phyloP scores from a whole-genome alignment of 2,329 filamentous ascomycete genomes.

The Drechslerella dactyloides region DNA sequence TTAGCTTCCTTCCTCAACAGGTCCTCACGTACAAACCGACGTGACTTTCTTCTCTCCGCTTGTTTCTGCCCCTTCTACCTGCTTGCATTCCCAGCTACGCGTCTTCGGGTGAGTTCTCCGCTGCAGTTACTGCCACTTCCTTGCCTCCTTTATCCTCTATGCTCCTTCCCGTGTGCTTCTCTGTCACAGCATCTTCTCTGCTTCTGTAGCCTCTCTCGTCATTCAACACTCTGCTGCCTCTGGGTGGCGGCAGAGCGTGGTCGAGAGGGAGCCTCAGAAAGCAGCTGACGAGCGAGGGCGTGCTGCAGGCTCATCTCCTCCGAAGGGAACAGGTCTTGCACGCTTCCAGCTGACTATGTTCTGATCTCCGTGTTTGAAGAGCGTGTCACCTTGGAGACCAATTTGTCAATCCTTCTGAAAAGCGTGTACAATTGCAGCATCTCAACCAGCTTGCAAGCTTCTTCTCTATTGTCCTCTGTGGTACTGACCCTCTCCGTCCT shows the following conservation, averaged over 20 bases:
- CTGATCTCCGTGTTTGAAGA: no score
- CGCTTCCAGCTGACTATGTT: no score
- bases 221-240: no score
- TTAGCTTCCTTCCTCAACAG: conserved; percentile 14
- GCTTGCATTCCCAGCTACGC: background rate
- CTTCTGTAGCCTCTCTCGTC: no score
- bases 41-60: conserved; percentile 26
- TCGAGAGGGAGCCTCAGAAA: no score
- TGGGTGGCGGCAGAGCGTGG: no score
- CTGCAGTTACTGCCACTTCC: conserved; percentile 15
- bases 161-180: background rate
- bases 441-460: conserved; percentile 5
- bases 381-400: no score
- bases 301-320: no score
- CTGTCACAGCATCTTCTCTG: no score
- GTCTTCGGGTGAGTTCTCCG: conserved; percentile 19
- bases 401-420: no score
- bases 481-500: background rate
- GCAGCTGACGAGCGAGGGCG: no score
- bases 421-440: conserved; percentile 20
- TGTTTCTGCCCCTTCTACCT: background rate
- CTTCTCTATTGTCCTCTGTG: conserved; percentile 15
- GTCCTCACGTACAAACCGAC: conserved; percentile 38
- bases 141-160: conserved; percentile 2
- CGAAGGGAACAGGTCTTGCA: no score